These are phyloP conservation scores for Candida sanyaensis DNA, from an alignment of 1,139 yeast genomes.

Conservation along the genomic window DNA sequence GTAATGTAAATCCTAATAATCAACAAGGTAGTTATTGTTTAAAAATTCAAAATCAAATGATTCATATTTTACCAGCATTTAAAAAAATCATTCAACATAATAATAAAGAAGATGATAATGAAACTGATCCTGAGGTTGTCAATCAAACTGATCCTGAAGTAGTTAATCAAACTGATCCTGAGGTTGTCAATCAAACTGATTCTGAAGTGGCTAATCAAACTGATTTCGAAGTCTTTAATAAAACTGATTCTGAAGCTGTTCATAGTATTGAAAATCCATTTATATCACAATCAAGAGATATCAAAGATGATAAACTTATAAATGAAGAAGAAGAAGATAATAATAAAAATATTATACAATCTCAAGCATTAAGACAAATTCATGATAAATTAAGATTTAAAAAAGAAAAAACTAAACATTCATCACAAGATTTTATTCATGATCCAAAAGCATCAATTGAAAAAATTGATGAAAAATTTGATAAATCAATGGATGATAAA, in stretches of 20 bases:
- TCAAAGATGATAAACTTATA: not conserved
- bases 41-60: slow-evolving; percentile 27
- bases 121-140: too few relatives aligned
- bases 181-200: too few relatives aligned
- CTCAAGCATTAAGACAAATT: slow-evolving; percentile 25
- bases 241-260: too few relatives aligned
- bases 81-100: slow-evolving; percentile 10
- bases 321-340: not conserved
- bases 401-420: slow-evolving; percentile 21
- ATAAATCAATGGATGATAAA: slow-evolving; percentile 15
- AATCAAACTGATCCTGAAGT: too few relatives aligned
- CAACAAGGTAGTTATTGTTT: slow-evolving; percentile 38
- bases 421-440: slow-evolving; percentile 21
- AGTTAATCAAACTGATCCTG: too few relatives aligned
- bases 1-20: slow-evolving; percentile 25
- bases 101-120: not conserved
- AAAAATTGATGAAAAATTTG: slow-evolving; percentile 22
- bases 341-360: slow-evolving; percentile 9
- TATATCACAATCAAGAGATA: not conserved
- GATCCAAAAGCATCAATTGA: slow-evolving; percentile 23
- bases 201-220: too few relatives aligned
- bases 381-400: slow-evolving; percentile 20
- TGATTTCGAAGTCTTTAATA: too few relatives aligned
- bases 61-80: slow-evolving; percentile 35
- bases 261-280: too few relatives aligned